Evolutionary conservation across 1,284 basidiomycete species (phyloP).

Genomic region (Coniferiporia sulphurascens): DNA sequence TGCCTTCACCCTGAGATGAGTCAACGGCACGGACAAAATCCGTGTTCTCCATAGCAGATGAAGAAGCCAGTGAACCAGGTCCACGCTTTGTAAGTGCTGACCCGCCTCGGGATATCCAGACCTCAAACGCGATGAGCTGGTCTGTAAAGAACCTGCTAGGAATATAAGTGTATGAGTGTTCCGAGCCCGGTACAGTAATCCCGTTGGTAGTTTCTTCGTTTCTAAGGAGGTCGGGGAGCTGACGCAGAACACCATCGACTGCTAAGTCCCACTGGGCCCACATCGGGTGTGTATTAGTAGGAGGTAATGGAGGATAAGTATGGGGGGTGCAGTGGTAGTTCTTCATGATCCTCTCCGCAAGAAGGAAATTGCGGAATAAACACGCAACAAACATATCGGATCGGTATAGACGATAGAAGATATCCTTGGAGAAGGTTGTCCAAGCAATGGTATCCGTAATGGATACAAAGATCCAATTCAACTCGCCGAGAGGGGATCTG

Average conservation of each 20-base stretch:
- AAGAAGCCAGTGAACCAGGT: conserved; percentile 49
- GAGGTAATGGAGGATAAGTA: conserved; percentile 86
- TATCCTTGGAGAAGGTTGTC: conserved; percentile 92
- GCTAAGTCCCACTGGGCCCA: conserved; percentile 99
- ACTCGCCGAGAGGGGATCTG: conserved; percentile 91
- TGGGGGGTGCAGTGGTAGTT: conserved; percentile 97
- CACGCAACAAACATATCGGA: conserved; percentile 96
- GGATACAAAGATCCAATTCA: conserved; percentile 99
- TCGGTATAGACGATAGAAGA: conserved; percentile 92
- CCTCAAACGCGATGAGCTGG: conserved; percentile 95
- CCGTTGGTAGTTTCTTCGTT: conserved; percentile 37
- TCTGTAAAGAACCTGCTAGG: conserved; percentile 96
- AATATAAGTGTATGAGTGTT: conserved; percentile 63
- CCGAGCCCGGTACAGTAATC: conserved; percentile 35
- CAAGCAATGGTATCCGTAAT: conserved; percentile 99
- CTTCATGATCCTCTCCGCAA: conserved; percentile 98
- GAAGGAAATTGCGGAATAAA: conserved; percentile 92
- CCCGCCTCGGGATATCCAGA: conserved; percentile 93
- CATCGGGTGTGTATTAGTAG: conserved; percentile 92
- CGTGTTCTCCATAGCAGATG: conserved; percentile 6
- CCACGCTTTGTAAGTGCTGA: conserved; percentile 76
- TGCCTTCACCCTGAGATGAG: conserved; percentile 26
- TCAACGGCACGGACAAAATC: conserved; percentile 18
- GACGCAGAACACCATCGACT: conserved; percentile 91
- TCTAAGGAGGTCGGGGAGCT: conserved; percentile 85